phyloP scores from a whole-genome alignment of 257 asterid genomes.

The Buddleja alternifolia region DNA sequence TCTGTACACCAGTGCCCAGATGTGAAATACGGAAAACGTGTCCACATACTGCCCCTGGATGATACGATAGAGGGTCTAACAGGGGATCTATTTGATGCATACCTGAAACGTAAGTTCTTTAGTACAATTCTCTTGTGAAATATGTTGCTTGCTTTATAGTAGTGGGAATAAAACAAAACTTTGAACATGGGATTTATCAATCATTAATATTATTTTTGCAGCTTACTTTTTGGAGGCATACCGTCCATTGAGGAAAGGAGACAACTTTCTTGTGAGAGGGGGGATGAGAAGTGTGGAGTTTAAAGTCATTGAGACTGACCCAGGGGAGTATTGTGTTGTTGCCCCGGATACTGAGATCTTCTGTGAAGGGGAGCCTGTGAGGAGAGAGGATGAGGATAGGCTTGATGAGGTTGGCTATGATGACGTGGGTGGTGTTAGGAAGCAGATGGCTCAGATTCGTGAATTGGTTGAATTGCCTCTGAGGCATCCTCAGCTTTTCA shows the following conservation, averaged over 20 bases:
- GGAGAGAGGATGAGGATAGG: slow-evolving; percentile 60
- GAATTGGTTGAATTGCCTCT: slow-evolving; percentile 59
- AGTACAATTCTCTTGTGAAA: background rate
- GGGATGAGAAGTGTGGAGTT: slow-evolving; percentile 63
- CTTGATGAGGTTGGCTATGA: slow-evolving; percentile 61
- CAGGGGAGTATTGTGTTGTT: slow-evolving; percentile 60
- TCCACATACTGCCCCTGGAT: slow-evolving; percentile 81
- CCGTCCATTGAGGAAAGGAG: slow-evolving; percentile 62
- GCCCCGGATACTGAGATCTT: slow-evolving; percentile 65
- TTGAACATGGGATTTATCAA: background rate
- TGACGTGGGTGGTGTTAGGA: slow-evolving; percentile 62
- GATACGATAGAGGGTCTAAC: slow-evolving; percentile 90
- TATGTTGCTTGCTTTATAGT: background rate
- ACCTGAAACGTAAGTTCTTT: slow-evolving; percentile 67
- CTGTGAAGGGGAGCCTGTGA: slow-evolving; percentile 63
- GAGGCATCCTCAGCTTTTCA: slow-evolving; percentile 64
- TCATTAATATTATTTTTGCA: slow-evolving; percentile 25
- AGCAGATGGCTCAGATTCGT: slow-evolving; percentile 65
- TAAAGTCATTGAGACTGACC: slow-evolving; percentile 59
- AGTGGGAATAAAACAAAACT: background rate
- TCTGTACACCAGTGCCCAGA: slow-evolving; percentile 94
- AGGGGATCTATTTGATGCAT: slow-evolving; percentile 80
- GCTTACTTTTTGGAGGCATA: slow-evolving; percentile 58
- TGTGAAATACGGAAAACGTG: slow-evolving; percentile 88
- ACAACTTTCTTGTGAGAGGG: slow-evolving; percentile 57